Base-by-base conservation (phyloP, 768 basidiomycete species). In the Termitomyces sp. region DNA sequence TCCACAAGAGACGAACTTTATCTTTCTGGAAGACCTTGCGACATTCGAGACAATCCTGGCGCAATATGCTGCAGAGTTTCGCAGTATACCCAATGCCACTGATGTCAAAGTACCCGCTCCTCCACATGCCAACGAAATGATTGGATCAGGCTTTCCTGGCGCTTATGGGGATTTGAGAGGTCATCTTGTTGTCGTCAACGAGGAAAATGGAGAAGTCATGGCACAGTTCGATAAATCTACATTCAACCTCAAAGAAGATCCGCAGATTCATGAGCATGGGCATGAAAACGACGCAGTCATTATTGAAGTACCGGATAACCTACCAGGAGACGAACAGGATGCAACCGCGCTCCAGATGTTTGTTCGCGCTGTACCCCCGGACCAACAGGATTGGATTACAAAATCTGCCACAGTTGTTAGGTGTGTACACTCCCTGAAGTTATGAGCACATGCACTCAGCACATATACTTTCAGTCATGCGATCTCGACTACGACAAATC, bases 311-410 rank as follows among this genome's bases (percentile, higher is more conserved):
- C 79, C 82, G 0, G 79, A 83, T 52, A 76, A 78, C 14, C 68
- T 67, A 44, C 67, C 71, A 52, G 73, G 71, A 50, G 33, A 51
- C 24, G 70, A 72, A 35, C 68, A 72, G 9, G 76, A 79, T 60
- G 71, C 70, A 26, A 70, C 69, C 61, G 76, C 82, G 5, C 71
- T 78, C 24, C 76, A 81, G 59, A 78, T 84, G 28, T 84, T 85
- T 63, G 86, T 84, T 13, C 74, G 79, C 43, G 78, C 80, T 9
- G 78, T 90, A 1, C 84, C 84, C 24, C 79, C 84, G 16, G 85
- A 87, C 26, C 81, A 91, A 62, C 78, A 82, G 67, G 84, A 90
- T 67, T 86, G 84, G 83, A 77, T 92, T 45, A 81, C 80, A 9
- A 77, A 75, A 62, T 78, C 83, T 22, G 86, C 87, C 2, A 79